Evolutionary conservation across 805 yeast species (phyloP).

Genomic region (Yarrowia bubula): DNA sequence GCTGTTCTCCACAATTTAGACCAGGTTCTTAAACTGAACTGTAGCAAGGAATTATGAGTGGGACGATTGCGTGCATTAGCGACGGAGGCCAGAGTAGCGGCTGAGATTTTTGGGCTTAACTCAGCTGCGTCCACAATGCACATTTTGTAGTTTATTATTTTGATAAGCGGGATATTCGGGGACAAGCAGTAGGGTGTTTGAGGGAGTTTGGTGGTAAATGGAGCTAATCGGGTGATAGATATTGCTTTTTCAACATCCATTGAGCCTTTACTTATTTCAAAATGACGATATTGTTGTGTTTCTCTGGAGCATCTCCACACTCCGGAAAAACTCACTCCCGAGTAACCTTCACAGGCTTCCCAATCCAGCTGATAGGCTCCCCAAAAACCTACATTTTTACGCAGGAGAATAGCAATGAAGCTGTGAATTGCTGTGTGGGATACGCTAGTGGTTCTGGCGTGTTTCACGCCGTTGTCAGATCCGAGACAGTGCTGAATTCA

Average conservation of each 20-base stretch:
- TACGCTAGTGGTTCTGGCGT: not conserved
- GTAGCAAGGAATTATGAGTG: not conserved
- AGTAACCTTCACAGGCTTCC: conserved; percentile 1
- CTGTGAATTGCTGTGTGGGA: not conserved
- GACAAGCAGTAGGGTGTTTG: not conserved
- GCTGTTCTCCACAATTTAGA: not conserved
- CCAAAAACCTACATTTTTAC: not conserved
- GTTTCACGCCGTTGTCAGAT: not conserved
- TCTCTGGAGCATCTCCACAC: not conserved
- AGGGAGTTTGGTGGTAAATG: not conserved
- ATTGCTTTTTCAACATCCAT: too few relatives aligned
- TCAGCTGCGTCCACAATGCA: not conserved
- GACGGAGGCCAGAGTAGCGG: not conserved
- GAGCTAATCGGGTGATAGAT: not conserved
- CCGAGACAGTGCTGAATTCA: too few relatives aligned
- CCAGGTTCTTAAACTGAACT: not conserved
- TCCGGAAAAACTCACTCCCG: conserved; percentile 15
- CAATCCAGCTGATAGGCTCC: not conserved
- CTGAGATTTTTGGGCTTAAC: not conserved
- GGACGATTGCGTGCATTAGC: conserved; percentile 20
- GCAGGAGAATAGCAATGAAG: conserved; percentile 8
- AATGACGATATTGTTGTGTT: too few relatives aligned
- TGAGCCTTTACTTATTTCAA: too few relatives aligned
- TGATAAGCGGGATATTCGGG: not conserved
- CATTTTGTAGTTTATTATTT: not conserved